These are phyloP conservation scores for Magnaporthiopsis poae DNA, from an alignment of 2,329 filamentous ascomycete genomes.

Conservation along the genomic window DNA sequence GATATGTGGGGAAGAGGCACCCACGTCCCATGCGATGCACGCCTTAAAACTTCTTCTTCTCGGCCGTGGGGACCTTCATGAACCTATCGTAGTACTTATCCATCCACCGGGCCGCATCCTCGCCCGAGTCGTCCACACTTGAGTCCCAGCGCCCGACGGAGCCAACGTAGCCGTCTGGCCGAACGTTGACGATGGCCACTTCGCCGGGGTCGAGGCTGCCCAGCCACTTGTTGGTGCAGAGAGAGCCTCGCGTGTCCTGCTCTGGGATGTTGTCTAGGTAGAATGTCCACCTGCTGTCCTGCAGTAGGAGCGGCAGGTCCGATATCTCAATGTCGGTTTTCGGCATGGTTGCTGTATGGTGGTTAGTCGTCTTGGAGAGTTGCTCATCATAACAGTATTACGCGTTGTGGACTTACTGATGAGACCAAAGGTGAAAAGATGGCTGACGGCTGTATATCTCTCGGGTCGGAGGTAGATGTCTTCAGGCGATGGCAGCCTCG, in stretches of 20 bases:
- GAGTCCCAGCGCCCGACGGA: constrained; percentile 46
- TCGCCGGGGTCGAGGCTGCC: constrained; percentile 46
- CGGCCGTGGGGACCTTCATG: constrained; percentile 33
- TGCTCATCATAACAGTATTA: too few species aligned
- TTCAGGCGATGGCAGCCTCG: constrained; percentile 44
- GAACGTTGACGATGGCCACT: constrained; percentile 56
- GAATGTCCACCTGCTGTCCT: constrained; percentile 60
- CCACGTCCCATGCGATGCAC: too few species aligned
- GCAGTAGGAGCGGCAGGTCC: constrained; percentile 51
- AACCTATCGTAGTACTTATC: constrained; percentile 46
- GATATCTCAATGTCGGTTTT: constrained; percentile 56
- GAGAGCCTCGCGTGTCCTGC: constrained; percentile 39
- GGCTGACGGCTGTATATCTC: constrained; percentile 58
- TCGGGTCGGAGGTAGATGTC: constrained; percentile 59
- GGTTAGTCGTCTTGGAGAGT: not conserved
- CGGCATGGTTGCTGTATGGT: constrained; percentile 40
- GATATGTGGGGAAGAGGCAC: too few species aligned
- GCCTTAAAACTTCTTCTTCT: constrained; percentile 13
- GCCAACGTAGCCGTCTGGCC: constrained; percentile 66
- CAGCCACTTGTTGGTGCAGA: constrained; percentile 61
- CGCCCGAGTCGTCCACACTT: constrained; percentile 36
- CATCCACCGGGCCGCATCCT: constrained; percentile 44
- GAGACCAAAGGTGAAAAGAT: constrained; percentile 58
- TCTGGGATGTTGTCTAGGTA: constrained; percentile 58
- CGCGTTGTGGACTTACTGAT: constrained; percentile 44